These are phyloP conservation scores for Kodamaea sagamina DNA, from an alignment of 805 yeast genomes.

Conservation along the genomic window DNA sequence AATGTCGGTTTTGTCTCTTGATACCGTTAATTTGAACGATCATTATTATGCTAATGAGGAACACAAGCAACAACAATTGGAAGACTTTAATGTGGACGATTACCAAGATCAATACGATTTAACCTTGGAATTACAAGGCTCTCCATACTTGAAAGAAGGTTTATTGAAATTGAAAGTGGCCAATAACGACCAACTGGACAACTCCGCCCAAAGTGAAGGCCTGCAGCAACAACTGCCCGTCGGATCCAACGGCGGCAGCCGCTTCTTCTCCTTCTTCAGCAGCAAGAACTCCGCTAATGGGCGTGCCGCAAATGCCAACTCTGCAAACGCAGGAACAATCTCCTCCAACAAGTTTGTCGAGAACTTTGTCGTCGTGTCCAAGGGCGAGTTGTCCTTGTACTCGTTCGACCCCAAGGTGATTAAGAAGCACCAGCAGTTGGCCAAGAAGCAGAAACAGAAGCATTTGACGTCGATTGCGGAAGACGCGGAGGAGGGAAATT, in stretches of 20 bases:
- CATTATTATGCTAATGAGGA: slow-evolving; percentile 15
- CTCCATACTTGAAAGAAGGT: slow-evolving; percentile 82
- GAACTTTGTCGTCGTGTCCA: slow-evolving; percentile 65
- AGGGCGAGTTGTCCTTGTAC: slow-evolving; percentile 63
- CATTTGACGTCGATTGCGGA: slow-evolving; percentile 16
- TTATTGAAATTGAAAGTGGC: slow-evolving; percentile 46
- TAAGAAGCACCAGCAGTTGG: slow-evolving; percentile 40
- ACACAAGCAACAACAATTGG: slow-evolving; percentile 25
- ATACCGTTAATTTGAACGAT: slow-evolving; percentile 26
- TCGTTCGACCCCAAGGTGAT: slow-evolving; percentile 50
- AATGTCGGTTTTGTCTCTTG: slow-evolving; percentile 38
- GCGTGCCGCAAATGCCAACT: neutral
- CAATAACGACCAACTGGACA: slow-evolving; percentile 41
- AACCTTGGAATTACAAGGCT: slow-evolving; percentile 64
- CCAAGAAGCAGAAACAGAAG: slow-evolving; percentile 24
- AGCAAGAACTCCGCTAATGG: slow-evolving; percentile 7
- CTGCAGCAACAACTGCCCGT: slow-evolving; percentile 18
- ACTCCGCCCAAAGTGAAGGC: slow-evolving; percentile 13
- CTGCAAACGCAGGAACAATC: slow-evolving; percentile 7
- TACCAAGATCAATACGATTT: slow-evolving; percentile 55
- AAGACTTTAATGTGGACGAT: slow-evolving; percentile 41
- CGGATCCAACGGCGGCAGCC: slow-evolving; percentile 16
- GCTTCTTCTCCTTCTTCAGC: slow-evolving; percentile 33
- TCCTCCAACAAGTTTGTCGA: slow-evolving; percentile 40
- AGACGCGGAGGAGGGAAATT: slow-evolving; percentile 18